Conservation (phyloP, 768 basidiomycete genomes). For the Boletus vinaceobasis region DNA sequence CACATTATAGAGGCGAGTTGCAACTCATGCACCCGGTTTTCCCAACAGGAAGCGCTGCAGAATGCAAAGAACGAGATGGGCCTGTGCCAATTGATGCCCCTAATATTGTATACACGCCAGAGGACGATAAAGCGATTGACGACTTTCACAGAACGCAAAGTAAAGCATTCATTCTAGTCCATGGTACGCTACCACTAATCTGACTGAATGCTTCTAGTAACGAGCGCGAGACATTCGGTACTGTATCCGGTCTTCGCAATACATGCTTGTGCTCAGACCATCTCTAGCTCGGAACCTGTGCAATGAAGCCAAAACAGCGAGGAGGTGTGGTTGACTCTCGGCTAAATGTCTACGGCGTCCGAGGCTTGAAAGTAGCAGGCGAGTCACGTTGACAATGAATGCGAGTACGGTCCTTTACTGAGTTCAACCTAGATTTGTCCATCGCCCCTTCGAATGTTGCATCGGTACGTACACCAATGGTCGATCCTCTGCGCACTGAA, state of each 20-base stretch:
- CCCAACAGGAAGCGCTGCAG: constrained; percentile 26
- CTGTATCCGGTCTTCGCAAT: background rate
- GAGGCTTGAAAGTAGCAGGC: constrained; percentile 59
- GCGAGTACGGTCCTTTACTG: background rate
- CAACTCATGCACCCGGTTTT: constrained; percentile 14
- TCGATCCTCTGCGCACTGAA: background rate
- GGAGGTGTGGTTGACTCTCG: constrained; percentile 60
- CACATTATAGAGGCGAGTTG: constrained; percentile 35
- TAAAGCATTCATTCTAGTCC: constrained; percentile 4
- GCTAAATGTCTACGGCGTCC: constrained; percentile 62
- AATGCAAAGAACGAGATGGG: constrained; percentile 11
- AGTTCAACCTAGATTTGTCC: constrained; percentile 32
- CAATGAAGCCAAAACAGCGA: constrained; percentile 58
- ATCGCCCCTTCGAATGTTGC: constrained; percentile 38
- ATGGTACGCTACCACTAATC: background rate
- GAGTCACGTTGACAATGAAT: background rate
- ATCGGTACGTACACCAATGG: constrained; percentile 20
- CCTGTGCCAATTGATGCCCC: constrained; percentile 27
- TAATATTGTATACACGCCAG: constrained; percentile 30
- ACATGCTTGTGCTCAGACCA: background rate
- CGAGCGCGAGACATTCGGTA: constrained; percentile 35
- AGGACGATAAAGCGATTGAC: constrained; percentile 36
- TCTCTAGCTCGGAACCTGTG: constrained; percentile 57
- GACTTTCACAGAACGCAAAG: constrained; percentile 20
- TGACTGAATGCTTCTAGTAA: constrained; percentile 14